Base-by-base conservation (phyloP, 2,329 filamentous ascomycete species). In the Hypoxylon sp. region DNA sequence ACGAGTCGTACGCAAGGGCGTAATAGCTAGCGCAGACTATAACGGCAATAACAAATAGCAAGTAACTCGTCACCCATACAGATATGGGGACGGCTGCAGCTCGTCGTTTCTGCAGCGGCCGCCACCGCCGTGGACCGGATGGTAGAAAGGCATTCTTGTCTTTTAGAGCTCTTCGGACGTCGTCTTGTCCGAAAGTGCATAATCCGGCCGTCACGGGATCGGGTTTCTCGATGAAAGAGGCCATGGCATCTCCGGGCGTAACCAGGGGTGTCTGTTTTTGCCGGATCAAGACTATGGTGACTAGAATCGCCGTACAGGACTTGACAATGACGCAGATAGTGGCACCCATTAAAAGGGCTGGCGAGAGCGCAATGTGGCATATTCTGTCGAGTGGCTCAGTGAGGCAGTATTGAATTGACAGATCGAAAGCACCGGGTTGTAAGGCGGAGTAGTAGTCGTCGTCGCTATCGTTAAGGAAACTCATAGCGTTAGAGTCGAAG, bases 311-410 rank as follows among this genome's bases (percentile, higher is more conserved):
- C 3, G 78, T 77, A 47, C 82, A 67, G 0, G 80, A 75, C 68
- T 84, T 84, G 54, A 85, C 71, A 1, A 83, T 76, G 17, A 82
- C 80, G 39, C 74, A 76, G 11, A 73, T 17, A 13, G 71, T 70
- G n/a, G 75, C 72, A 9, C 62, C 63, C n/a, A 73, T 42, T 2
- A 76, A 50, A 5, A 75, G 54, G 3, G 33, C 62, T 6, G 66
- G 68, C 11, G 74, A 75, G 8, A 75, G 37, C 2, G 51, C 66
- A 42, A 74, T 69, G 22, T 73, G 64, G 26, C 74, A 75, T 6
- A 63, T 26, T 9, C 55, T 57, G 1, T 69, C 62, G 5, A 71
- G 5, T 26, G 63, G 64, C 44, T 73, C 62, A 8, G 66, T 70
- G 9, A 74, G 64, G 33, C 74, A 75, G 51, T 73, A 74, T 39